These are phyloP conservation scores for Russula sp. DNA, from an alignment of 768 basidiomycete genomes.

Conservation along the genomic window DNA sequence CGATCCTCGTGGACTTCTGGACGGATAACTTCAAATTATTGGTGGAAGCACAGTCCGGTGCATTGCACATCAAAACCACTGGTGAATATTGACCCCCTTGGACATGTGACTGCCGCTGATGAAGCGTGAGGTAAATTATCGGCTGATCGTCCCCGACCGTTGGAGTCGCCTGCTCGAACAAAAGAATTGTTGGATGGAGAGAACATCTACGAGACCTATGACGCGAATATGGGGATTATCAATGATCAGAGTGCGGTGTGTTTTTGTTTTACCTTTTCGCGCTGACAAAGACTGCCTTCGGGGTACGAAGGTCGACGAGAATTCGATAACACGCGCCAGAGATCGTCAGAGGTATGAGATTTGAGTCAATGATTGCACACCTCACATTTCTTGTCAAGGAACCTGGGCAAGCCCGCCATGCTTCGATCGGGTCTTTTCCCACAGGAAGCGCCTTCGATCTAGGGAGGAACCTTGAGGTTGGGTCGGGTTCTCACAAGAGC, in stretches of 20 bases:
- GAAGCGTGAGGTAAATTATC: constrained; percentile 34
- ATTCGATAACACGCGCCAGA: constrained; percentile 28
- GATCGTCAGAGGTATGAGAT: constrained; percentile 52
- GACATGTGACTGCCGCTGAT: not conserved
- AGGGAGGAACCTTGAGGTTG: constrained; percentile 31
- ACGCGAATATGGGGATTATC: not conserved
- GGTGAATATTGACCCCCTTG: constrained; percentile 24
- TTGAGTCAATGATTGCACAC: not conserved
- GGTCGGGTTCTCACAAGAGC: constrained; percentile 53
- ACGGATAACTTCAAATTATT: constrained; percentile 61
- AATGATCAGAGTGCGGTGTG: constrained; percentile 1
- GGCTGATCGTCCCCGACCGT: constrained; percentile 42
- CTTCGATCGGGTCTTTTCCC: constrained; percentile 48
- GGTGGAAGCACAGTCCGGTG: constrained; percentile 52
- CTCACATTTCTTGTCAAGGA: constrained; percentile 41
- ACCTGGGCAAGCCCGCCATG: constrained; percentile 77
- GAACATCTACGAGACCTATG: not conserved
- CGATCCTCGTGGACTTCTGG: constrained; percentile 69
- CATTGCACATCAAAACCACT: constrained; percentile 33
- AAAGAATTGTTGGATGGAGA: not conserved
- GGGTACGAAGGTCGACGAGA: not conserved
- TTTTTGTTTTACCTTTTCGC: not conserved
- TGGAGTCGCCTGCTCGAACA: not conserved
- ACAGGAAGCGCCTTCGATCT: constrained; percentile 43
- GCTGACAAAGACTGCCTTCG: not conserved